These are phyloP conservation scores for Coccomyxa subellipsoidea DNA, from an alignment of 163 green algal genomes.

Conservation along the genomic window DNA sequence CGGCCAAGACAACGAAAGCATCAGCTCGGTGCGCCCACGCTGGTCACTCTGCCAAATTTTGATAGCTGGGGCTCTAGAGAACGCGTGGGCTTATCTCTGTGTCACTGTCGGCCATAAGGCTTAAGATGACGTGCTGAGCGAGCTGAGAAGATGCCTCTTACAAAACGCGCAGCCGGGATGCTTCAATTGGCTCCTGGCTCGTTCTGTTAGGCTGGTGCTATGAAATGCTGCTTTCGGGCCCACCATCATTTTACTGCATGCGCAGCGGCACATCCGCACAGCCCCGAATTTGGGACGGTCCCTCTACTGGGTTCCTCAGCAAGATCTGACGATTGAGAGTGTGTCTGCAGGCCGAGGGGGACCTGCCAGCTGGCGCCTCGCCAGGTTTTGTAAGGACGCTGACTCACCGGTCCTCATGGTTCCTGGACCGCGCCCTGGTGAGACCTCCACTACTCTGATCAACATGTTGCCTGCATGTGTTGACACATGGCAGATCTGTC, in stretches of 20 bases:
- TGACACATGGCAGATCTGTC: too few species aligned
- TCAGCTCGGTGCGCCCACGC: background rate
- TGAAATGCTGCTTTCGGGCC: too few species aligned
- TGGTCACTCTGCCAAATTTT: background rate
- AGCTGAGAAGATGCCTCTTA: background rate
- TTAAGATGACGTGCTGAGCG: background rate
- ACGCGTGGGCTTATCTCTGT: background rate
- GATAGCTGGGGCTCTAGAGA: background rate
- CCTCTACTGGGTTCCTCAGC: too few species aligned
- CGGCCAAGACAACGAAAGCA: background rate
- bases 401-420: background rate
- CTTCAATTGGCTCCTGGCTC: too few species aligned
- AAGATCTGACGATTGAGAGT: too few species aligned
- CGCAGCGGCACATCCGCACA: too few species aligned
- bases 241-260: too few species aligned
- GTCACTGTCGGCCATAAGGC: background rate
- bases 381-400: background rate
- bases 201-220: too few species aligned
- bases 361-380: background rate
- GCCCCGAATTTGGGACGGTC: too few species aligned
- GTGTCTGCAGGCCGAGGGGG: background rate
- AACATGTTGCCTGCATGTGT: too few species aligned
- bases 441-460: background rate
- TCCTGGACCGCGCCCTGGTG: constrained; percentile 1
- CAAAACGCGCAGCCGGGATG: too few species aligned